Evolutionary conservation across 352 stramenopile genomes (phyloP), one percentile per base, ranked within the genome.

Genomic region (Pythium sp.): DNA sequence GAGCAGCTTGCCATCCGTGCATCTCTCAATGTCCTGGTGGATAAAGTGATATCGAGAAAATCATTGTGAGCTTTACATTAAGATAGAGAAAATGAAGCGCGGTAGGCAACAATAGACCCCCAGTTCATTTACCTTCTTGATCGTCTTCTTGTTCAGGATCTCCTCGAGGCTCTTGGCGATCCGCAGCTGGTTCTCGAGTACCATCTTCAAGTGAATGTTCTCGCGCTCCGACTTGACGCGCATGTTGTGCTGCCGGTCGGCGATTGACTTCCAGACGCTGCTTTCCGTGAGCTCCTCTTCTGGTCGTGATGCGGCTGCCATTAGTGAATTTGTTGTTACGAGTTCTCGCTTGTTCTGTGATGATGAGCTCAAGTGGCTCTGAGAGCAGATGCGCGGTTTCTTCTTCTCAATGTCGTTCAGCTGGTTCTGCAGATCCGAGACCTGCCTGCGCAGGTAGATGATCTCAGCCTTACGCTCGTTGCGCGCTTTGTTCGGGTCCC

Each of bases 131-230:
- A 46, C 38, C 38, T 46, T 46, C 12, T 46, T 46, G 38, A 18
- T 46, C 4, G 38, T 46, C n/a, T 69, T 74, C 67, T 84, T 81
- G 59, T 77, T 70, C 30, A 88, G 71, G 9, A 84, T 58, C 5
- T 54, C 58, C 62, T 82, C 75, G 49, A 87, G 77, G 51, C 72
- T 78, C 67, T 74, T 75, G 14, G 75, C 71, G 54, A 84, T 57
- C 60, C 84, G 77, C 57, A 83, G 70, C 69, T 87, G 79, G 1
- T 72, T 76, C 59, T 85, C 77, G 6, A 90, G 70, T 34, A 84
- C 76, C 0, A 77, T 61, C 60, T 84, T 87, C 5, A 90, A 69
- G 22, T 73, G 76, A 6, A 73, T 73, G 62, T 89, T 87, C 70
- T 90, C 79, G 6, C 71, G 73, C 64, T 87, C 77, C 6, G 75